Base-by-base conservation (phyloP, 139 green algal genomes). In the Coelastrella sp. region DNA sequence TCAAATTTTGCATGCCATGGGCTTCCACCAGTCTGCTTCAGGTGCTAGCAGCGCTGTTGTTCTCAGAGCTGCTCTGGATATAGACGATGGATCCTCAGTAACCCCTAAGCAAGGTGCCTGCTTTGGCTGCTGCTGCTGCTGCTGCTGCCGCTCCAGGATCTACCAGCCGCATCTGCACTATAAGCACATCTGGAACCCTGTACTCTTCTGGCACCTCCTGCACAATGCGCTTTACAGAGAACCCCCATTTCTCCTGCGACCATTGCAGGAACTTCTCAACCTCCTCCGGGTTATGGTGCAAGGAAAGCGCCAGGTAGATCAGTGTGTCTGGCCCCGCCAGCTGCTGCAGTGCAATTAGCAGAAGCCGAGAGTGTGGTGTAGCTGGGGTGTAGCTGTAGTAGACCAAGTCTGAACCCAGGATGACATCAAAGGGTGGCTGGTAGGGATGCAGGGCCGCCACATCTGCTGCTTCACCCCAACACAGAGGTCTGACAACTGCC, bases 261-360 rank as follows among this genome's bases (percentile, higher is more conserved):
- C 87, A 92, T 7, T 49, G 24, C 90, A 94, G 78, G 83, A 94
- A 94, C 6, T 59, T 19, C 59, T 89, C 89, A 70, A 94, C 92
- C 85, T 93, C 87, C 70, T 91, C 61, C 4, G 93, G 91, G 60
- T 95, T 95, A 84, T 95, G 93, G 75, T 95, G 93, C 58, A 95
- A 79, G 49, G 75, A 91, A 4, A 95, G 88, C 24, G 93, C 90
- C 14, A 95, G 83, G 76, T 87, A 93, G 4, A 95, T 91, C 24
- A 84, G 12, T 12, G 80, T 93, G 70, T 83, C 35, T 7, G 82
- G 90, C 0, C 84, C 89, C 4, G 85, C 65, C 65, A 95, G 79
- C 22, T 83, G 85, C 57, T 82, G 65, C 82, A 95, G 87, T 10
- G 93, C 93, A 85, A 79, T 87, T 63, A 95, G 78, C 78, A 95